A percentile compares a stretch with the other conserved stretches of the same genome.
Conservation (phyloP, 495 filamentous ascomycete genomes). For the Opeltia flavorubescens region DNA sequence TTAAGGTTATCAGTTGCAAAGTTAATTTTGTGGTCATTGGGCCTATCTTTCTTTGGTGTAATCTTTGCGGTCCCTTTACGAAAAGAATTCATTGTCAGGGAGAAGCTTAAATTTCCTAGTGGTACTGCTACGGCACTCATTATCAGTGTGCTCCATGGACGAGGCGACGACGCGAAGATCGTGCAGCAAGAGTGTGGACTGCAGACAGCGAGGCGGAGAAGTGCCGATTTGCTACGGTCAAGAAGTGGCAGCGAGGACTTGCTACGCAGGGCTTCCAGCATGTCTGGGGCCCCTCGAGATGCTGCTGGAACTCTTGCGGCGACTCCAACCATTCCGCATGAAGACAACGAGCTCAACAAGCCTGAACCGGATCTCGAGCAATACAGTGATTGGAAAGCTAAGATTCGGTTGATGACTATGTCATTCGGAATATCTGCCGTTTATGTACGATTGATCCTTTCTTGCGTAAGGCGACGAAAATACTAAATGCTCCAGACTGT, state of each 20-base stretch:
- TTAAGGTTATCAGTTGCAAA: conserved; percentile 57
- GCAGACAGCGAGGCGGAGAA: conserved; percentile 15
- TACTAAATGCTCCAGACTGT: conserved; percentile 43
- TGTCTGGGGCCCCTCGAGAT: conserved; percentile 12
- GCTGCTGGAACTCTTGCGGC: conserved; percentile 8
- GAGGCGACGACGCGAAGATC: conserved; percentile 19
- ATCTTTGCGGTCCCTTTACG: conserved; percentile 84
- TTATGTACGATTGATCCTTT: conserved; percentile 24
- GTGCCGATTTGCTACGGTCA: conserved; percentile 12
- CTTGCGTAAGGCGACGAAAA: not conserved
- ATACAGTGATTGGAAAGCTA: conserved; percentile 43
- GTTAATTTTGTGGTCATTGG: conserved; percentile 76
- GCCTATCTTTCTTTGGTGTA: conserved; percentile 88
- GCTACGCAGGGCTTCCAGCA: not conserved
- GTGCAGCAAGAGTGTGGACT: conserved; percentile 17
- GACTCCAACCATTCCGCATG: conserved; percentile 5
- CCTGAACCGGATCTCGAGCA: conserved; percentile 20
- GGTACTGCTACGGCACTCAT: conserved; percentile 91
- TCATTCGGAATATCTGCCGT: conserved; percentile 44
- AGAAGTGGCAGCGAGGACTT: conserved; percentile 6
- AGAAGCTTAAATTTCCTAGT: conserved; percentile 85
- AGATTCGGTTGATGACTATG: conserved; percentile 44
- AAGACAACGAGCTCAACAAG: conserved; percentile 11
- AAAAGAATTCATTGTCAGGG: conserved; percentile 79
- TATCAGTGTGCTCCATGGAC: conserved; percentile 75